Base-by-base conservation (phyloP, 2,329 filamentous ascomycete genomes). In the Trichophyton verrucosum region DNA sequence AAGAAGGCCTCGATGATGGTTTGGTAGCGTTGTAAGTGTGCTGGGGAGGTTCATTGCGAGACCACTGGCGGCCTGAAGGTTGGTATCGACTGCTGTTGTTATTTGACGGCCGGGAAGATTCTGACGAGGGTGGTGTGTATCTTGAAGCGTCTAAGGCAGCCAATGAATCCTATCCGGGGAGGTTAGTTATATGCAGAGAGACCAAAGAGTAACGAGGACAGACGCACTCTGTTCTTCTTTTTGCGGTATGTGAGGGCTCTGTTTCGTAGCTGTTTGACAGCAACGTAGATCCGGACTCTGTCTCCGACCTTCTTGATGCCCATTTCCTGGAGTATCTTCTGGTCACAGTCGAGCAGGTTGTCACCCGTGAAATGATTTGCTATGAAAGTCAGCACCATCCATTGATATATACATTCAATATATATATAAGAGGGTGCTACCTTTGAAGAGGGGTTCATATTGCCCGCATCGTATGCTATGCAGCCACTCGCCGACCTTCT, bases 301-400 rank as follows among this genome's bases (percentile, higher is more conserved):
- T 99, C 94, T 65, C 94, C 94, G 65, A 99, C 89, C 75, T 97
- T 99, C 67, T 96, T 95, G 67, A 99, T 92, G 49, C 94, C 94
- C 84, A 99, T 95, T 74, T 99, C 94, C 74, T 96, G 95, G 65
- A 99, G 81, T 46, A 95, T 90, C 61, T 91, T 87, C 78, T 96
- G 95, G 75, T 99, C 94, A 81, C 96, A 92, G 76, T 99, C 94
- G 67, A 99, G 81, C 51, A 99, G 80, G 71, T 95, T 96, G 76
- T 96, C 91, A 69, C 94, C 94, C 71, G 94, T 99, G 78, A 99
- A 96, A 74, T 97, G 89, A 73, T 99, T 96, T 71, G 86, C 81
- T 83, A 63, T 27, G 40, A 9, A 22, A n/a, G 20, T n/a, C 49
- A 36, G 22, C 58, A 9, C 13, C 7, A 46, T 22, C 30, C 27